phyloP scores from a whole-genome alignment of 352 stramenopile genomes.

The Globisporangium spinosum region DNA sequence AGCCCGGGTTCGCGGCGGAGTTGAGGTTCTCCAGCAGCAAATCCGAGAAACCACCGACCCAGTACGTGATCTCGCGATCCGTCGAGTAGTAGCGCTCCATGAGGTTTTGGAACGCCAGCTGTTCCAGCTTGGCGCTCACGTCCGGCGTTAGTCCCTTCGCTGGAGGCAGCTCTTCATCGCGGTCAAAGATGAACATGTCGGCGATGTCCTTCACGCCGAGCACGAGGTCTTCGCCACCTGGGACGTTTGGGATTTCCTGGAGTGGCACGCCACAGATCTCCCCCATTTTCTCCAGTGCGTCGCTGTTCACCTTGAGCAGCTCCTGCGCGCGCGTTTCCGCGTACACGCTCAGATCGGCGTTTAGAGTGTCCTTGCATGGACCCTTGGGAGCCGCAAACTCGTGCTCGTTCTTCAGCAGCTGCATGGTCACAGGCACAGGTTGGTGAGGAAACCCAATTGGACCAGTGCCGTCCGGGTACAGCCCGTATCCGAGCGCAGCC shows the following conservation, averaged over 20 bases:
- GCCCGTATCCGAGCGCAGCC: constrained; percentile 61
- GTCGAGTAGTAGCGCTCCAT: constrained; percentile 86
- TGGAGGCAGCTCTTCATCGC: constrained; percentile 53
- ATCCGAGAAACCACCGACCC: constrained; percentile 70
- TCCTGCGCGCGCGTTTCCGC: constrained; percentile 46
- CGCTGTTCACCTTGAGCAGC: constrained; percentile 50
- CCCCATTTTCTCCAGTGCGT: constrained; percentile 52
- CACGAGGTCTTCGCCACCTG: constrained; percentile 66
- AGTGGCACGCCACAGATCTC: constrained; percentile 60
- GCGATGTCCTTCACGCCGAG: constrained; percentile 79
- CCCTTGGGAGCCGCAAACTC: constrained; percentile 81
- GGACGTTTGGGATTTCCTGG: constrained; percentile 47
- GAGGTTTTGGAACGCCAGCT: constrained; percentile 76
- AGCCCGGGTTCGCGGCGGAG: constrained; percentile 40
- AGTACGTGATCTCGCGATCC: constrained; percentile 78
- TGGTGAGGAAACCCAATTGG: constrained; percentile 61
- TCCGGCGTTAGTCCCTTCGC: constrained; percentile 52
- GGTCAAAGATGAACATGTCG: constrained; percentile 84
- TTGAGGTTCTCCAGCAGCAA: constrained; percentile 64
- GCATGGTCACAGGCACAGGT: constrained; percentile 82
- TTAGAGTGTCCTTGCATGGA: constrained; percentile 50
- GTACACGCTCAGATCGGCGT: constrained; percentile 56
- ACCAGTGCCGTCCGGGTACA: constrained; percentile 80
- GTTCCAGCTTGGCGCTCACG: constrained; percentile 48
- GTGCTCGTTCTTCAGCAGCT: constrained; percentile 80